Evolutionary conservation across 1,284 basidiomycete genomes (phyloP).

Genomic region (Rugiboletus extremiorientalis): DNA sequence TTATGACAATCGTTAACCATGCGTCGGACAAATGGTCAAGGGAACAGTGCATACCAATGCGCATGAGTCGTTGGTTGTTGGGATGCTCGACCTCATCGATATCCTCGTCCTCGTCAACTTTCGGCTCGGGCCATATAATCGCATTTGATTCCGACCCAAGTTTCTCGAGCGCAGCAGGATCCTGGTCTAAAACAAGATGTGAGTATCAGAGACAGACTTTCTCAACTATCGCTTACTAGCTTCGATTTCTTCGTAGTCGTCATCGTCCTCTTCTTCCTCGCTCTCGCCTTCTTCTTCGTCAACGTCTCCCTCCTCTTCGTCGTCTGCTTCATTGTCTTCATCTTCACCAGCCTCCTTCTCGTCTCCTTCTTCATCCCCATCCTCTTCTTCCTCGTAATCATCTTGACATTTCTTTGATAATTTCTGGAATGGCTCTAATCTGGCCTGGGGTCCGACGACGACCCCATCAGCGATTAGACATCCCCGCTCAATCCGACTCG

Average conservation of each 20-base stretch:
- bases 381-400: slow-evolving; percentile 35
- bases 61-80: slow-evolving; percentile 66
- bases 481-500: slow-evolving; percentile 61
- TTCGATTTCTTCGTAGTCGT: slow-evolving; percentile 66
- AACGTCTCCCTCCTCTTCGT: slow-evolving; percentile 26
- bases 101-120: slow-evolving; percentile 58
- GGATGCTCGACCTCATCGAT: slow-evolving; percentile 58
- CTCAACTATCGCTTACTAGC: slow-evolving; percentile 43
- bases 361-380: slow-evolving; percentile 33
- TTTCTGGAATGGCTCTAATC: slow-evolving; percentile 68
- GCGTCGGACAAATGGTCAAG: background rate
- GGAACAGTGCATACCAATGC: slow-evolving; percentile 50
- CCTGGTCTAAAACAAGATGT: slow-evolving; percentile 41
- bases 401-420: slow-evolving; percentile 52
- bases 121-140: slow-evolving; percentile 63
- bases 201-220: background rate
- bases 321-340: slow-evolving; percentile 34
- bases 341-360: slow-evolving; percentile 35
- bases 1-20: background rate
- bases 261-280: slow-evolving; percentile 45
- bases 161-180: slow-evolving; percentile 37
- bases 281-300: slow-evolving; percentile 35
- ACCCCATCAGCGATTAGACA: slow-evolving; percentile 84
- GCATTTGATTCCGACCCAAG: slow-evolving; percentile 68
- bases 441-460: slow-evolving; percentile 71